Percentiles rank a stretch among this genome's conserved stretches.
Conservation (phyloP, 2,329 filamentous ascomycete species). For the Pochonia chlamydosporia region DNA sequence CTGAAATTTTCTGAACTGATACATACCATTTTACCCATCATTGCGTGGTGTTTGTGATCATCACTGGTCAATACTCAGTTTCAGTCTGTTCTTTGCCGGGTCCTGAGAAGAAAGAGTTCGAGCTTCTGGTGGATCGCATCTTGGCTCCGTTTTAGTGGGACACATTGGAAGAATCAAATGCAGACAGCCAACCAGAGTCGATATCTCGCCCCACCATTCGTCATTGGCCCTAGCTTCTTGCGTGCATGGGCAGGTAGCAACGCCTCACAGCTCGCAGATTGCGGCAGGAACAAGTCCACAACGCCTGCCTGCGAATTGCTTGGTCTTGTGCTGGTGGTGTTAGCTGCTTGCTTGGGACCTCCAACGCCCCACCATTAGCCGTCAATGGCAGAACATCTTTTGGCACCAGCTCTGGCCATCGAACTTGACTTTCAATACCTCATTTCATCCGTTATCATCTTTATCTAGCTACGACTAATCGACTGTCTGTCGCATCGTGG, state of each 20-base stretch:
- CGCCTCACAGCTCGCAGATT: no score
- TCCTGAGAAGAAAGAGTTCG: no score
- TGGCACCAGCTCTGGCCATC: neutral
- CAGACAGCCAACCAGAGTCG: neutral
- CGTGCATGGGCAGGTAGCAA: no score
- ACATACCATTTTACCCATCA: no score
- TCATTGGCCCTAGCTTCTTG: neutral
- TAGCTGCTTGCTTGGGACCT: neutral
- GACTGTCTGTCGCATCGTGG: conserved; percentile 1
- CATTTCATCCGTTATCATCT: neutral
- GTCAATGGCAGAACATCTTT: neutral
- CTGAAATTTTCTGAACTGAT: no score
- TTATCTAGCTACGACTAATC: neutral
- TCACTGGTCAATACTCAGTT: no score
- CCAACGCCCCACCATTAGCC: conserved; percentile 4
- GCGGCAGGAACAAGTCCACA: neutral
- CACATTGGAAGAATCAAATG: no score
- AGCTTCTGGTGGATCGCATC: no score
- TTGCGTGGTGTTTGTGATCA: no score
- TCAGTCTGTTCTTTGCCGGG: no score
- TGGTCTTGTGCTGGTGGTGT: neutral
- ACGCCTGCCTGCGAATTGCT: no score
- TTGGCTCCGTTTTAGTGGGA: no score
- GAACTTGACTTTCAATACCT: neutral
- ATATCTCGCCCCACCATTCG: conserved; percentile 1